These are phyloP conservation scores for Parachlorella kessleri DNA, from an alignment of 139 green algal species.

Conservation along the genomic window DNA sequence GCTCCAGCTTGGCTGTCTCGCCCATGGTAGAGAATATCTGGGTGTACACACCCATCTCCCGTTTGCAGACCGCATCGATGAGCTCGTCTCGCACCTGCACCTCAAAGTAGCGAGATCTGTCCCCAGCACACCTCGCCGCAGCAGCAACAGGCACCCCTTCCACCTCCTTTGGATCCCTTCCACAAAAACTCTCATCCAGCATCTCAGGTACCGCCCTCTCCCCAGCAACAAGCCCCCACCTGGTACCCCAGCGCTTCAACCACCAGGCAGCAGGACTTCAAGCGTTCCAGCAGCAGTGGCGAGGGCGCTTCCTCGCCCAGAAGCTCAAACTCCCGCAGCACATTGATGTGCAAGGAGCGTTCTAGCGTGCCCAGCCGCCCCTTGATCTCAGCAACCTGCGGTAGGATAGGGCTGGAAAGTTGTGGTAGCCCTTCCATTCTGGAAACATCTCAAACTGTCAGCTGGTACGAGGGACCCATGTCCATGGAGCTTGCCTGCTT, in stretches of 20 bases:
- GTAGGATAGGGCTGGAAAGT: too few species aligned
- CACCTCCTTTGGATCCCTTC: too few species aligned
- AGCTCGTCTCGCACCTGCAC: constrained; percentile 81
- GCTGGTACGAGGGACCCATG: too few species aligned
- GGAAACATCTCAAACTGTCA: too few species aligned
- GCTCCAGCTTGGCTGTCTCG: constrained; percentile 85
- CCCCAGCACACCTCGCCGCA: too few species aligned
- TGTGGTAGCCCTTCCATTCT: too few species aligned
- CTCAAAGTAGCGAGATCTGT: background rate
- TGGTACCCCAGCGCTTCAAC: constrained; percentile 88
- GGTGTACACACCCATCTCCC: constrained; percentile 90
- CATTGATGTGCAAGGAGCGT: constrained; percentile 54
- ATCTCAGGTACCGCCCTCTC: too few species aligned
- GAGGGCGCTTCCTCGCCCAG: constrained; percentile 73
- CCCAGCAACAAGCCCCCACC: too few species aligned
- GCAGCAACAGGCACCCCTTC: too few species aligned
- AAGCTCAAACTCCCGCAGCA: constrained; percentile 70
- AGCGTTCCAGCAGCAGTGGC: constrained; percentile 76
- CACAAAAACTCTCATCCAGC: too few species aligned
- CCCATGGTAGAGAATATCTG: constrained; percentile 77
- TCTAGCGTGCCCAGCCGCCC: constrained; percentile 64
- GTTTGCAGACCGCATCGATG: constrained; percentile 84
- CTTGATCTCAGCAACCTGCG: constrained; percentile 71
- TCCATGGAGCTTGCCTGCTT: too few species aligned
- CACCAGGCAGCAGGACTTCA: constrained; percentile 90